Base-by-base conservation (phyloP, 768 basidiomycete genomes). In the Russula vinacea region DNA sequence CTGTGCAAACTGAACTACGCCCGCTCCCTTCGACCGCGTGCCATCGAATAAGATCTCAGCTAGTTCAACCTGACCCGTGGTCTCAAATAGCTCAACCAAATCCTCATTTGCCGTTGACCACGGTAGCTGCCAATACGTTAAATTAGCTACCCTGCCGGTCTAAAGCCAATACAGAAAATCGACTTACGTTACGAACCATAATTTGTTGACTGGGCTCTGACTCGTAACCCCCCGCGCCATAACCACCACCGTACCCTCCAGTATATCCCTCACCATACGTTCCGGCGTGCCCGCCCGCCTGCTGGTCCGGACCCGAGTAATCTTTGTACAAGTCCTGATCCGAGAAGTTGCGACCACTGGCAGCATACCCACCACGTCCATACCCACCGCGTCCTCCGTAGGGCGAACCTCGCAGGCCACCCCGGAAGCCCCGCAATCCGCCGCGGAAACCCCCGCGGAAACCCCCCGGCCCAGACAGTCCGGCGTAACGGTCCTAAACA, bases 81-180 rank as follows among this genome's bases (percentile, higher is more conserved):
- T 99, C 79, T 98, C 95, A 71, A 99, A 99, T 22, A 99, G 77
- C 76, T 99, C 96, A 24, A 99, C 95, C 50, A 99, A 78, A 74
- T 99, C 96, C 74, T 99, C 96, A 74, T 99, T 98, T 8, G 96
- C 94, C 51, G 96, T 99, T 11, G 96, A 98, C 95, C 95, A 99
- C 1, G 96, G 96, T 19, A 99, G 77, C 96, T 98, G 67, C 16
- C 29, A 16, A 45, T 33, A 57, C 29, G 5, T n/a, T 3, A 54
- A 26, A 39, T 14, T 1, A 24, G 62, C 53, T 17, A 62, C 52
- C 53, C 29, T 33, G 19, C 44, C 32, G 62, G 11, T n/a, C 16
- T 16, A 2, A n/a, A 5, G 40, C 2, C 1, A 45, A 50, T 42
- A 14, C 14, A 29, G 29, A 29, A 29, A 29, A 2, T 33, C 1